phyloP scores from a whole-genome alignment of 2,329 filamentous ascomycete species.

The Penicillium nordicum region DNA sequence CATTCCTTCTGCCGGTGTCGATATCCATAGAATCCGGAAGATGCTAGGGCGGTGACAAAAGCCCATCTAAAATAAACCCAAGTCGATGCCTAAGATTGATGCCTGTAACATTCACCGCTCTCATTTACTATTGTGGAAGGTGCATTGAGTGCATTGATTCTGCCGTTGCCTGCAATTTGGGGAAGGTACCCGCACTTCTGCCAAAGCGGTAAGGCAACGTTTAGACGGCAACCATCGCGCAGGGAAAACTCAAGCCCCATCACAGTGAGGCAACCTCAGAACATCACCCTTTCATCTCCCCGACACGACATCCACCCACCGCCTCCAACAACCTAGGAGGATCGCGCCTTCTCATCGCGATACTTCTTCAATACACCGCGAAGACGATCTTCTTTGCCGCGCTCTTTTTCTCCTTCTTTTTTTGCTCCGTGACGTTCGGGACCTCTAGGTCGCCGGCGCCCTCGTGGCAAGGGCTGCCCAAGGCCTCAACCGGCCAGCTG shows the following conservation, averaged over 20 bases:
- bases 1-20: conserved; percentile 3
- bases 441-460: conserved; percentile 42
- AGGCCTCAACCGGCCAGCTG: conserved; percentile 44
- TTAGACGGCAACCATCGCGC: conserved; percentile 22
- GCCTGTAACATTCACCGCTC: not conserved
- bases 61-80: conserved; percentile 1
- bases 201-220: conserved; percentile 22
- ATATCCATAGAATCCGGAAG: conserved; percentile 3
- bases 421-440: conserved; percentile 36
- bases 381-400: conserved; percentile 27
- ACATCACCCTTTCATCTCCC: conserved; percentile 43
- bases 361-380: conserved; percentile 30
- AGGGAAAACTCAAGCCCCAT: conserved; percentile 42
- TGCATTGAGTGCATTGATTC: not conserved
- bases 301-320: conserved; percentile 34
- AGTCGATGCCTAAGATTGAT: not conserved
- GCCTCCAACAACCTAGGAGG: conserved; percentile 29
- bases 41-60: conserved; percentile 11
- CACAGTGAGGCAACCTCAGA: conserved; percentile 40
- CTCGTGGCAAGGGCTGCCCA: conserved; percentile 49
- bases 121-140: not conserved
- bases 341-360: conserved; percentile 44
- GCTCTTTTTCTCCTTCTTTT: conserved; percentile 29
- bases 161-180: conserved; percentile 1
- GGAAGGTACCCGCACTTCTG: conserved; percentile 7